phyloP scores from a whole-genome alignment of 495 filamentous ascomycete species.

The Penicillium coprophilum region DNA sequence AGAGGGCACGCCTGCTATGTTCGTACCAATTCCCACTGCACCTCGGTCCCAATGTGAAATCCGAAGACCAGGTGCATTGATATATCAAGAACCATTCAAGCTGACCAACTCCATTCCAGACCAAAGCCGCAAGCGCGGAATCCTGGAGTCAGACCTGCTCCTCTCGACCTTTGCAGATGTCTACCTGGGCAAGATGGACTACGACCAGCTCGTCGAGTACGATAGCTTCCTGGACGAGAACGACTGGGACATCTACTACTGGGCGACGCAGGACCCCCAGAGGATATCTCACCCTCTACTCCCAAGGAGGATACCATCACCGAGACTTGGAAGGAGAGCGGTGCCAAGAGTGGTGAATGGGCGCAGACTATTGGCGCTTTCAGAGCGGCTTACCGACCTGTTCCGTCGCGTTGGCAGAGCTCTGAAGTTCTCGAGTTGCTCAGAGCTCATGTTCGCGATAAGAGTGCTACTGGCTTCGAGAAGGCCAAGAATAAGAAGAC shows the following conservation, averaged over 20 bases:
- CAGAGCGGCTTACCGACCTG: conserved; percentile 89
- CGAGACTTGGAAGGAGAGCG: conserved; percentile 55
- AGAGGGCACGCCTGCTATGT: conserved; percentile 88
- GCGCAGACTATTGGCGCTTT: conserved; percentile 93
- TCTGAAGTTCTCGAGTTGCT: conserved; percentile 76
- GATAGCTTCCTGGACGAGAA: conserved; percentile 97
- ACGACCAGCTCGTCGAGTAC: conserved; percentile 74
- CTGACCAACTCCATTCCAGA: conserved; percentile 51
- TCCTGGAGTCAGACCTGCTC: conserved; percentile 91
- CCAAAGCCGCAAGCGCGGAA: conserved; percentile 95
- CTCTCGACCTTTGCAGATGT: conserved; percentile 91
- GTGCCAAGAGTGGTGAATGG: conserved; percentile 76
- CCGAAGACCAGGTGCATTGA: background rate
- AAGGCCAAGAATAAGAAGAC: conserved; percentile 48
- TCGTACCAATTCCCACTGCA: conserved; percentile 39
- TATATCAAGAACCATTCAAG: background rate
- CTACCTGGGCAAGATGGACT: conserved; percentile 70
- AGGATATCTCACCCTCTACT: conserved; percentile 27
- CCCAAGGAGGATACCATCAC: conserved; percentile 47
- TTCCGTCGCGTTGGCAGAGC: conserved; percentile 78
- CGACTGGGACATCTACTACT: conserved; percentile 99
- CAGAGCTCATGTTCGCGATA: conserved; percentile 72
- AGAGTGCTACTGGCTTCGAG: conserved; percentile 54
- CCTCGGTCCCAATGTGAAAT: background rate
- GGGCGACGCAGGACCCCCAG: conserved; percentile 88